A percentile compares a stretch with the other conserved stretches of the same genome.
Evolutionary conservation across 768 basidiomycete species (phyloP).

Genomic region (Xanthoconium purpureum): DNA sequence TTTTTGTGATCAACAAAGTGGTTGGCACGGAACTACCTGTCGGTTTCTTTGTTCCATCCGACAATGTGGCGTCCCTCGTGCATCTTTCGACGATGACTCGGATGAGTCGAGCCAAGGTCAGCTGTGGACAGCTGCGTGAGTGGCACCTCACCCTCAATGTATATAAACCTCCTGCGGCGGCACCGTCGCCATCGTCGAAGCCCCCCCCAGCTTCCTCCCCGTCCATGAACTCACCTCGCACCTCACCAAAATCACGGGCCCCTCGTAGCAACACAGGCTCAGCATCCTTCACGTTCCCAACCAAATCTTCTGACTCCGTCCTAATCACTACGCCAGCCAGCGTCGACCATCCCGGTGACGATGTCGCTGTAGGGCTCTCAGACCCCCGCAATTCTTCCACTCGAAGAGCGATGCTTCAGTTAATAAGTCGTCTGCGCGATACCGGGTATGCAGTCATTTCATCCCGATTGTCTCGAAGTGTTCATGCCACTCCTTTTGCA

Average conservation of each 20-base stretch:
- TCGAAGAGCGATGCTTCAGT: slow-evolving; percentile 52
- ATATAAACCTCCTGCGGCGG: slow-evolving; percentile 11
- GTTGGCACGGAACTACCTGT: too few relatives aligned
- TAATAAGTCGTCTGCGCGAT: slow-evolving; percentile 56
- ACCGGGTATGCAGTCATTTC: slow-evolving; percentile 47
- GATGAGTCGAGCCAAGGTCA: too few relatives aligned
- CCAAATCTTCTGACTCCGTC: neutral
- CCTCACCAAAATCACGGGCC: neutral
- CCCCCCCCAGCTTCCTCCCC: neutral
- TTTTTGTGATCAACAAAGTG: neutral
- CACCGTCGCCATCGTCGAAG: neutral
- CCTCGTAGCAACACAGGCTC: neutral
- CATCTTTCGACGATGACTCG: too few relatives aligned
- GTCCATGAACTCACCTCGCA: neutral
- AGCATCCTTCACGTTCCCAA: neutral
- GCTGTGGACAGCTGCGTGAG: neutral
- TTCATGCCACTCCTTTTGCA: slow-evolving; percentile 20
- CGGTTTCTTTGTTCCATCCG: too few relatives aligned
- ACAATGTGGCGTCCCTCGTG: neutral
- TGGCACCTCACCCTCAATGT: neutral
- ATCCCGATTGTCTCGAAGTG: slow-evolving; percentile 32
- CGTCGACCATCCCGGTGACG: slow-evolving; percentile 16
- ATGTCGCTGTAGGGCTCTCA: slow-evolving; percentile 49
- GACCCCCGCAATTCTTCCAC: slow-evolving; percentile 40
- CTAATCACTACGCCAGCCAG: slow-evolving; percentile 37